Conservation (phyloP, 306 rosid genomes). For the Urtica urens region DNA sequence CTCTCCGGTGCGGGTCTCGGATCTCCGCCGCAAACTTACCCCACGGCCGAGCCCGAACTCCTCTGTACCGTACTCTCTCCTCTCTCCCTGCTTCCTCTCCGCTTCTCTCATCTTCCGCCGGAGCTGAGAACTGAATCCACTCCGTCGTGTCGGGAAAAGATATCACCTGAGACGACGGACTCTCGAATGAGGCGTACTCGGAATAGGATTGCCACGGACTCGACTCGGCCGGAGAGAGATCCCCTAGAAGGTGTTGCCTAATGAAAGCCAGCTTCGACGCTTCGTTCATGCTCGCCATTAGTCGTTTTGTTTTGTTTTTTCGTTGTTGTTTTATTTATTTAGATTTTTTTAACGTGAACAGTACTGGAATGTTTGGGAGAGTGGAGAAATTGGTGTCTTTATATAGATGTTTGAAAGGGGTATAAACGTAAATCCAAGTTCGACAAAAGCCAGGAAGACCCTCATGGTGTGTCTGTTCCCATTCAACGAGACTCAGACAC, state of each 20-base stretch:
- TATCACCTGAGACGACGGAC: conserved; percentile 31
- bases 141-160: conserved; percentile 51
- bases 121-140: conserved; percentile 46
- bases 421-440: too few species aligned
- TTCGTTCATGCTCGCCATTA: conserved; percentile 34
- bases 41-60: conserved; percentile 77
- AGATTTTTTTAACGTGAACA: too few species aligned
- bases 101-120: neutral
- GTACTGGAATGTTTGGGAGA: too few species aligned
- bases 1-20: conserved; percentile 66
- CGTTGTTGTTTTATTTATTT: neutral
- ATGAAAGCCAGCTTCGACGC: conserved; percentile 32
- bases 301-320: neutral
- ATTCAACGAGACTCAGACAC: too few species aligned
- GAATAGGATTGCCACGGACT: neutral
- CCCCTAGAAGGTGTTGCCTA: conserved; percentile 60
- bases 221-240: conserved; percentile 38
- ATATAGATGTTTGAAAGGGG: too few species aligned
- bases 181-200: too few species aligned
- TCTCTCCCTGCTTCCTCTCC: neutral
- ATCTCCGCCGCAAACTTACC: conserved; percentile 87
- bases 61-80: conserved; percentile 40
- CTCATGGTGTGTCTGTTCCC: too few species aligned
- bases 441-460: too few species aligned
- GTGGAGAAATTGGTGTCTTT: too few species aligned